Base-by-base conservation (phyloP, 2,329 filamentous ascomycete species). In the Colletotrichum sp. region DNA sequence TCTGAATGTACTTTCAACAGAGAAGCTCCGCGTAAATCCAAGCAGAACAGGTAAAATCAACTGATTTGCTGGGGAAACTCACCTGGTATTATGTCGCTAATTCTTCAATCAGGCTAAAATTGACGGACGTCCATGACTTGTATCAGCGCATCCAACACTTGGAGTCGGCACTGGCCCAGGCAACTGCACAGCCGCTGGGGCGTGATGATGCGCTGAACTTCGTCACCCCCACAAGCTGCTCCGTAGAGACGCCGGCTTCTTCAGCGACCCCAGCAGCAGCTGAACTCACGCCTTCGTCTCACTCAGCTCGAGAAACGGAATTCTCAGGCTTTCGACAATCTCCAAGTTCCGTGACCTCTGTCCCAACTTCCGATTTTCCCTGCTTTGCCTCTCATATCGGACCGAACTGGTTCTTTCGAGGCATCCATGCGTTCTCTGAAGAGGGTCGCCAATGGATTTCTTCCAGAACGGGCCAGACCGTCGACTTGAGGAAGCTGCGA, bases 331-430 rank as follows among this genome's bases (percentile, higher is more conserved):
- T 59, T 5, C 19, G 25, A 59, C 55, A 25, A 59, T 52, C 44
- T 52, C n/a, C n/a, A 59, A 44, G 62, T 16, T n/a, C 7, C 2
- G 22, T 27, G 34, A 27, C 8, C 22, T 25, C 36, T 16, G 8
- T 32, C 15, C 36, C 62, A 27, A 3, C 34, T 6, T 16, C 32
- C 62, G 62, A 30, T 9, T 27, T 65, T 12, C 34, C 25, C 9
- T 19, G 22, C n/a, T 16, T 29, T 15, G 25, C 32, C 15, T 16
- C 34, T 27, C 15, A 62, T 30, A 30, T 73, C 9, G 71, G 71
- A 1, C 71, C 66, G 4, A 74, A 74, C 12, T 74, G 71, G 71
- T 74, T 71, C 67, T 74, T 74, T 8, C 36, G 67, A n/a, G 71
- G 71, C 16, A 59, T 71, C 7, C 71, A 74, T 9, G 59, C 44